Evolutionary conservation across 495 filamentous ascomycete genomes (phyloP).

Genomic region (Xanthoparmelia taractica): DNA sequence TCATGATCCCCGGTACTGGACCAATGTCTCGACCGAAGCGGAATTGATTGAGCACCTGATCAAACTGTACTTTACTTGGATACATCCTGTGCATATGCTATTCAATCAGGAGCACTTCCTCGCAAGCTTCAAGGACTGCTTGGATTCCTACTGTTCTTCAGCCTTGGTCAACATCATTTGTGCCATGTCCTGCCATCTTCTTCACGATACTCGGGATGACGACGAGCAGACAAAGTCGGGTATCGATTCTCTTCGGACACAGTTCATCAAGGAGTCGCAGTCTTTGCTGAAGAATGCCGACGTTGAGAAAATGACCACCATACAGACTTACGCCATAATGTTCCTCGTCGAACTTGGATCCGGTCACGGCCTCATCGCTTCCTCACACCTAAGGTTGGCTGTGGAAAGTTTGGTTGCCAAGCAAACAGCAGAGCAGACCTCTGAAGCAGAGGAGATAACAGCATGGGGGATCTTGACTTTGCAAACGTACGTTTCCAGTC

Average conservation of each 20-base stretch:
- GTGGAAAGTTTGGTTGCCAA: conserved; percentile 27
- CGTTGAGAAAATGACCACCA: conserved; percentile 24
- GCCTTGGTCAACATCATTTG: conserved; percentile 37
- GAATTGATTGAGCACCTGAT: conserved; percentile 33
- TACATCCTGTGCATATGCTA: conserved; percentile 38
- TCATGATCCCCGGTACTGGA: conserved; percentile 28
- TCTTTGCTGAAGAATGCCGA: conserved; percentile 21
- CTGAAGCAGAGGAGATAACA: conserved; percentile 19
- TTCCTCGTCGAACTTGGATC: conserved; percentile 31
- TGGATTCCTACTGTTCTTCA: conserved; percentile 31
- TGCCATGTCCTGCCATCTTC: conserved; percentile 36
- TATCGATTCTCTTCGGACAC: conserved; percentile 19
- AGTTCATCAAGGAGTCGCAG: conserved; percentile 31
- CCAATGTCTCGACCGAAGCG: conserved; percentile 28
- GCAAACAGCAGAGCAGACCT: conserved; percentile 12
- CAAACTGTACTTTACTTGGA: conserved; percentile 38
- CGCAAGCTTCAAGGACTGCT: conserved; percentile 30
- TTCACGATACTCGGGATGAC: conserved; percentile 15
- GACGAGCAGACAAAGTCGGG: conserved; percentile 15
- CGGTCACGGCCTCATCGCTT: conserved; percentile 28
- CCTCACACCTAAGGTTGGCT: conserved; percentile 24
- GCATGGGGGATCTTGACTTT: conserved; percentile 23
- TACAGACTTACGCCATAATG: conserved; percentile 34
- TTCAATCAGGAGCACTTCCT: conserved; percentile 30
- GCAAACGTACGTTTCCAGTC: conserved; percentile 20